Conservation (phyloP, 202 grass and related monocot genomes). For the Carex arenaria region DNA sequence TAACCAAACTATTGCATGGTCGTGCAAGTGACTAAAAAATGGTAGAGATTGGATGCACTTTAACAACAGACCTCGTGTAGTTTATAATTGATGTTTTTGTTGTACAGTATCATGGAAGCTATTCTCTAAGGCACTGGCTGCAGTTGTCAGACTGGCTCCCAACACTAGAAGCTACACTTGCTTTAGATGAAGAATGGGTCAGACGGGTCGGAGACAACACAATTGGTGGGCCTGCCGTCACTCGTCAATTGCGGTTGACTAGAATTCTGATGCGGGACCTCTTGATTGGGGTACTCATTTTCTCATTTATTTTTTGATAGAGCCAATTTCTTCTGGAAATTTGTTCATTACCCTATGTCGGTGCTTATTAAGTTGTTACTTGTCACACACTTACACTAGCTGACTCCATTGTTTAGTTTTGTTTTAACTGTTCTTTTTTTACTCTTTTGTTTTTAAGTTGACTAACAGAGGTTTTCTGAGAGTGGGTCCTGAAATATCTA, state of each 20-base stretch:
- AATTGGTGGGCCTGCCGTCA: conserved; percentile 77
- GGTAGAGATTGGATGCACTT: not conserved
- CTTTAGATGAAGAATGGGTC: conserved; percentile 75
- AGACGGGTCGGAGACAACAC: conserved; percentile 85
- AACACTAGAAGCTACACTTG: conserved; percentile 82
- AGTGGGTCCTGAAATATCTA: not conserved
- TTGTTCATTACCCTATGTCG: not conserved
- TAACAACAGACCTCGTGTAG: not conserved
- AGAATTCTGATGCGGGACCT: conserved; percentile 98
- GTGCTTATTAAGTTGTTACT: not conserved
- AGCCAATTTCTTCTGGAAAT: not conserved
- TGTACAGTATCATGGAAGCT: conserved; percentile 91
- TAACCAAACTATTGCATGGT: not conserved
- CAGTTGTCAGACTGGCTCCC: conserved; percentile 94
- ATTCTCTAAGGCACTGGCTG: conserved; percentile 86
- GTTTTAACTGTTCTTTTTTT: not conserved
- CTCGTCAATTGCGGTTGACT: conserved; percentile 72
- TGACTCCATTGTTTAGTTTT: not conserved
- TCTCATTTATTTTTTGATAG: not conserved
- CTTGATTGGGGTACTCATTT: conserved; percentile 85
- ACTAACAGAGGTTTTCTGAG: not conserved
- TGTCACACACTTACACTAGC: not conserved
- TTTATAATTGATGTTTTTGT: conserved; percentile 14
- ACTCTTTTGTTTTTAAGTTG: not conserved
- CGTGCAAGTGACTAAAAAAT: not conserved